These are phyloP conservation scores for Debaryomyces psychrophilus DNA, from an alignment of 1,139 yeast genomes.

Conservation along the genomic window DNA sequence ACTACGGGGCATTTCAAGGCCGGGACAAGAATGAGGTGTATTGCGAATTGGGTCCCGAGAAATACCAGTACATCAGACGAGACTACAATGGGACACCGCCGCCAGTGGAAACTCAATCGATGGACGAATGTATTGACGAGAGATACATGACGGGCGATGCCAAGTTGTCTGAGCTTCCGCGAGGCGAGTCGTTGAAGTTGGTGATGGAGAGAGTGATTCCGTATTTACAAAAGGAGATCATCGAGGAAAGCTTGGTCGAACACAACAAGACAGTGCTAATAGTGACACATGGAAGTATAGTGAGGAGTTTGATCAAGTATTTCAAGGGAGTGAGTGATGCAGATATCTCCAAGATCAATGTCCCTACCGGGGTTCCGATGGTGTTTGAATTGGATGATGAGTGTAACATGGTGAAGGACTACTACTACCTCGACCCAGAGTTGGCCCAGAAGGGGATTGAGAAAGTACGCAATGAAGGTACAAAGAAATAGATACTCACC, in stretches of 20 bases:
- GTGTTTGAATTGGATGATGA: constrained; percentile 55
- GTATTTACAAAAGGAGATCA: constrained; percentile 49
- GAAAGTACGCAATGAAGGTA: constrained; percentile 64
- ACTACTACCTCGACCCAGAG: constrained; percentile 68
- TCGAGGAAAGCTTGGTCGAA: constrained; percentile 32
- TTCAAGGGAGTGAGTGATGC: constrained; percentile 59
- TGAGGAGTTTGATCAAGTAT: constrained; percentile 66
- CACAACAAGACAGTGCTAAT: constrained; percentile 55
- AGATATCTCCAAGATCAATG: constrained; percentile 67
- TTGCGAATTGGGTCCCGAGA: constrained; percentile 57
- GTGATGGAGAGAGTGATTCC: constrained; percentile 66
- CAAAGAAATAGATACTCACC: background rate
- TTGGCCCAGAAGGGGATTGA: constrained; percentile 66
- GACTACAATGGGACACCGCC: constrained; percentile 75
- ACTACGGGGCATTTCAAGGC: constrained; percentile 81
- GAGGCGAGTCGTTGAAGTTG: constrained; percentile 70
- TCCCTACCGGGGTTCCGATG: constrained; percentile 79
- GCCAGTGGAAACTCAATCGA: constrained; percentile 23
- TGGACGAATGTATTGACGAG: constrained; percentile 43
- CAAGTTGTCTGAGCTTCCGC: constrained; percentile 46
- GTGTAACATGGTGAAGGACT: constrained; percentile 46
- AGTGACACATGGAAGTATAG: constrained; percentile 79
- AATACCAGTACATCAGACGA: constrained; percentile 69
- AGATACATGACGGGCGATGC: constrained; percentile 39
- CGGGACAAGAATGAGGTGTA: constrained; percentile 58